Conservation (phyloP, 345 rosid species). For the Melastoma malabathricum region DNA sequence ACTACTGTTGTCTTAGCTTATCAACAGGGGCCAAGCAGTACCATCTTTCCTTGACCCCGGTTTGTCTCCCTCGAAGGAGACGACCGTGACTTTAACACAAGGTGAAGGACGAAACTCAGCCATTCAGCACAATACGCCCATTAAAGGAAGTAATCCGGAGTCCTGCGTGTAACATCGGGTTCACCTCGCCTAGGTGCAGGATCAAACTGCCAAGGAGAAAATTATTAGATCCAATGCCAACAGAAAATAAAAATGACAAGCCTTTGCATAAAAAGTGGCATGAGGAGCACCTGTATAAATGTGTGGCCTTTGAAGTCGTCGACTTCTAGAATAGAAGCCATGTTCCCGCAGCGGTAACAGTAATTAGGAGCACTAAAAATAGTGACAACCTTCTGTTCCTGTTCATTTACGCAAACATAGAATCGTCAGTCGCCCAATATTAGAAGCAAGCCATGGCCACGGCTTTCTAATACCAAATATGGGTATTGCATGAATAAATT, state of each 20-base stretch:
- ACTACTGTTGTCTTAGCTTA: too few species aligned
- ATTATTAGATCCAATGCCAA: too few species aligned
- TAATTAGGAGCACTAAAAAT: constrained; percentile 95
- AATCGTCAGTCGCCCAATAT: too few species aligned
- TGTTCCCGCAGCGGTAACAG: constrained; percentile 96
- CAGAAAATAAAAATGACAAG: not conserved
- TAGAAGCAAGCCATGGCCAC: too few species aligned
- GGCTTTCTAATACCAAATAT: too few species aligned
- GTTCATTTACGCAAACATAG: constrained; percentile 7
- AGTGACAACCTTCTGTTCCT: constrained; percentile 98
- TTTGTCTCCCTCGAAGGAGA: too few species aligned
- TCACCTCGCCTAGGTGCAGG: constrained; percentile 99
- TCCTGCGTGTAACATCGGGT: constrained; percentile 87
- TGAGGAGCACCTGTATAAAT: constrained; percentile 69
- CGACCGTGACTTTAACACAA: too few species aligned
- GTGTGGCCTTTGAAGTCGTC: constrained; percentile 96
- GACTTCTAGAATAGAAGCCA: constrained; percentile 95
- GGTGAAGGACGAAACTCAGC: too few species aligned
- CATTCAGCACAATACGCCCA: not conserved
- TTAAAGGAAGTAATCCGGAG: constrained; percentile 88
- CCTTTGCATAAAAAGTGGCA: not conserved
- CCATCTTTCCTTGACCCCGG: too few species aligned
- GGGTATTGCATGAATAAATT: too few species aligned
- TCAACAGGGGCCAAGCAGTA: too few species aligned
- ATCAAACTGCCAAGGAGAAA: constrained; percentile 54